Evolutionary conservation across 495 filamentous ascomycete species (phyloP).

Genomic region (Jackrogersella minutella): DNA sequence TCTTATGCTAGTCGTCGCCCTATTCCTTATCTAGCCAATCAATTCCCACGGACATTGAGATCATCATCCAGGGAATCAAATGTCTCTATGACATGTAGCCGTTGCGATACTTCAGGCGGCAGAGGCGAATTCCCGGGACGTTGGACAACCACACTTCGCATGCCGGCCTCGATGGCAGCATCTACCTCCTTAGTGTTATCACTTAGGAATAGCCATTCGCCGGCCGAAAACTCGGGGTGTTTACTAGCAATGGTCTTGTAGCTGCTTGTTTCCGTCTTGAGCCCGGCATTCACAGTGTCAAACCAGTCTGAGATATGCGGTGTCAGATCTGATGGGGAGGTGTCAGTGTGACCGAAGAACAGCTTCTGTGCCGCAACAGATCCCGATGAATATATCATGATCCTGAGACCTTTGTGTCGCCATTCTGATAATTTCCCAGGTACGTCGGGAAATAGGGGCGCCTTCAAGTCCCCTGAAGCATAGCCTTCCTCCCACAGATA

Average conservation of each 20-base stretch:
- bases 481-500: constrained; percentile 76
- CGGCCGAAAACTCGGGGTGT: constrained; percentile 48
- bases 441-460: constrained; percentile 75
- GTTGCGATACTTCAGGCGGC: constrained; percentile 50
- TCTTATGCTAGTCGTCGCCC: neutral
- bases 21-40: constrained; percentile 2
- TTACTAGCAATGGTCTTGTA: constrained; percentile 65
- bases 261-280: constrained; percentile 66
- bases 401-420: constrained; percentile 52
- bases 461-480: constrained; percentile 63
- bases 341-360: constrained; percentile 71
- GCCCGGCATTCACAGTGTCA: constrained; percentile 77
- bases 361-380: constrained; percentile 76
- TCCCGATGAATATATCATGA: constrained; percentile 77
- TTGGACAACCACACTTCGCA: constrained; percentile 67
- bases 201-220: constrained; percentile 71
- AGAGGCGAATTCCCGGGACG: constrained; percentile 70
- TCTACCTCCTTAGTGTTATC: constrained; percentile 75
- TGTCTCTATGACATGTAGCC: constrained; percentile 54
- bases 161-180: constrained; percentile 68
- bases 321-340: constrained; percentile 62
- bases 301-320: constrained; percentile 66
- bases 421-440: constrained; percentile 62
- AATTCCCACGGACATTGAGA: constrained; percentile 15
- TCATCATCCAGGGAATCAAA: constrained; percentile 51